phyloP scores from a whole-genome alignment of 352 stramenopile genomes.

The Aphanomyces euteiches region DNA sequence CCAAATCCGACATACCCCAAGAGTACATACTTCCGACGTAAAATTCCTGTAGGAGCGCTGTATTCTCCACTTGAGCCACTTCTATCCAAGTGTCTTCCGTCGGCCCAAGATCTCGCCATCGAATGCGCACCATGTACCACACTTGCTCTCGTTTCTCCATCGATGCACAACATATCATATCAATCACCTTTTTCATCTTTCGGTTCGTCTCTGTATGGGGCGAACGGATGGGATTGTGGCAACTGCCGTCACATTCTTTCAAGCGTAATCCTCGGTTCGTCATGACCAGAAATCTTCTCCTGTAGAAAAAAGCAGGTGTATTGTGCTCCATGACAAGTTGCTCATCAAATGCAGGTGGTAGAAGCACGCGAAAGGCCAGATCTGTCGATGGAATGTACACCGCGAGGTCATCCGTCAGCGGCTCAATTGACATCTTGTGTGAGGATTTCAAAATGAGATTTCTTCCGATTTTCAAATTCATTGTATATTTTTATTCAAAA shows the following conservation, averaged over 20 bases:
- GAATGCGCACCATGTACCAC: slow-evolving; percentile 16
- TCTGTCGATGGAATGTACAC: slow-evolving; percentile 18
- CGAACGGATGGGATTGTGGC: neutral
- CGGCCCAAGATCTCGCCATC: neutral
- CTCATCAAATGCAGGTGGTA: slow-evolving; percentile 9
- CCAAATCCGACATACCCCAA: slow-evolving; percentile 1
- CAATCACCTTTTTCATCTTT: slow-evolving; percentile 1
- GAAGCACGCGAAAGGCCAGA: neutral
- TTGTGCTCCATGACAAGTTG: slow-evolving; percentile 14
- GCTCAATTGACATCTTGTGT: neutral
- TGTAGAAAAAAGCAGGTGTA: slow-evolving; percentile 15
- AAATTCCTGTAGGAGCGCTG: slow-evolving; percentile 18
- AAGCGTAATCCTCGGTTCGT: slow-evolving; percentile 10
- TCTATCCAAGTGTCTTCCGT: slow-evolving; percentile 15
- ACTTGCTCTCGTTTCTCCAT: neutral
- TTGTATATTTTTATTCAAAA: neutral
- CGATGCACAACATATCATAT: slow-evolving; percentile 22
- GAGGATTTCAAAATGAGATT: neutral
- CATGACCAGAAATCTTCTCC: slow-evolving; percentile 25
- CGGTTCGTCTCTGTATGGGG: neutral
- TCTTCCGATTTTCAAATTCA: neutral
- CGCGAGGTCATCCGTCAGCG: neutral
- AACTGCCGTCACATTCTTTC: neutral
- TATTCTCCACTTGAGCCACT: neutral
- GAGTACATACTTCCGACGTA: slow-evolving; percentile 19